Evolutionary conservation across 345 rosid species (phyloP), one percentile per base, ranked within the genome.

Genomic region (Hibiscus trionum): DNA sequence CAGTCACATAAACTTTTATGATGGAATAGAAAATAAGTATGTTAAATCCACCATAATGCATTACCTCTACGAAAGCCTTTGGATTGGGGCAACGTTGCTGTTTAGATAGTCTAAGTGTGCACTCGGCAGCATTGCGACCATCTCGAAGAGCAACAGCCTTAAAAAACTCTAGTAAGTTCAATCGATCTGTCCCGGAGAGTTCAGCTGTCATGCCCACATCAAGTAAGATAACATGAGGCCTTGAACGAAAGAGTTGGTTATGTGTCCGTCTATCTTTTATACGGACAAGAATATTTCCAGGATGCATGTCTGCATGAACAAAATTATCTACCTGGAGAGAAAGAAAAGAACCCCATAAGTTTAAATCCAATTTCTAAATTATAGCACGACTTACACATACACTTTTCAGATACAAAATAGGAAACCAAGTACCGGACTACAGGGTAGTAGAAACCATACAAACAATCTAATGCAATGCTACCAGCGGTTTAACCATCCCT

Each of bases 201-300:
- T 89, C 95, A 47, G 95, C 95, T 15, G 91, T 89, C 95, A 89
- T 87, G 76, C 95, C 95, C 19, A 89, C 95, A 79, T 89, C 95
- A 70, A 89, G 91, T 81, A 89, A 87, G 72, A 87, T 73, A 59
- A 89, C 85, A 74, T 87, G 95, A 70, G 95, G 95, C 82, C 85
- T 89, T 76, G 87, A 80, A 73, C 79, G 83, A 71, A 85, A 89
- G 53, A 86, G 76, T 67, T 73, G 79, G 66, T 83, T 87, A 76
- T 76, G 79, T 72, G 90, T 86, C 67, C 84, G 74, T 55, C 75
- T 79, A 47, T 83, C 79, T 61, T 87, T 39, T 72, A 87, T 73
- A 61, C 95, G 86, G 57, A 89, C 90, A 71, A 87, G 87, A 67
- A 89, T 89, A 75, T 89, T 89, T 47, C 95, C 95, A 47, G 95